Evolutionary conservation across 441 rosid species (phyloP), one percentile per base, ranked within the genome.

Genomic region (Gossypium gossypioides): DNA sequence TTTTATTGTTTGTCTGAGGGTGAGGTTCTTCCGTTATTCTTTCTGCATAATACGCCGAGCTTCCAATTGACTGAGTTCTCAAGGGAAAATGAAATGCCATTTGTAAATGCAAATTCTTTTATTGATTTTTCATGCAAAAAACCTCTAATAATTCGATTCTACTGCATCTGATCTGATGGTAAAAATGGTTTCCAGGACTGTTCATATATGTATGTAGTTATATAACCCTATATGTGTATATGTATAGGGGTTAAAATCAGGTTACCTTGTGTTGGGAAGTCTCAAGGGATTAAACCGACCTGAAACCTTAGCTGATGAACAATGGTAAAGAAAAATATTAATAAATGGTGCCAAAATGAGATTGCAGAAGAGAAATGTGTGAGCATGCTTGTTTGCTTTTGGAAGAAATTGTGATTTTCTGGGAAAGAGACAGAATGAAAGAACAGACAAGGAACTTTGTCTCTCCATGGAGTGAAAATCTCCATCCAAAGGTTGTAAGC

Each of bases 1-100:
- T 81, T 67, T 86, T 86, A 29, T 61, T 59, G 9, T 80, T 82
- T 0, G 63, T 34, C 1, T 22, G 62, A 21, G 64, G 76, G 15
- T 81, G 75, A 3, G 86, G 86, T 57, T 84, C 87, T 6, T 83
- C 86, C 21, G 77, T 80, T 61, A 84, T 69, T 73, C 76, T 81
- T 72, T 83, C 86, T 2, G 71, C 78, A 63, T 68, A 76, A 0
- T 73, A 55, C 1, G 70, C 57, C 2, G 80, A 74, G 57, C 32
- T 63, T 9, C 68, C 59, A 48, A 77, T 1, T 0, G 87, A 79
- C 6, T 71, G 75, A 2, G 84, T 72, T 64, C 81, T 73, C 58
- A 64, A 1, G 3, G 77, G 24, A 8, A 50, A 71, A 16, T 62
- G 63, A 46, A 72, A 76, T 2, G 84, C 78, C 87, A 82, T 84